A percentile compares a stretch with the other conserved stretches of the same genome.
Evolutionary conservation across 768 basidiomycete species (phyloP).

Genomic region (Gautieria morchelliformis): DNA sequence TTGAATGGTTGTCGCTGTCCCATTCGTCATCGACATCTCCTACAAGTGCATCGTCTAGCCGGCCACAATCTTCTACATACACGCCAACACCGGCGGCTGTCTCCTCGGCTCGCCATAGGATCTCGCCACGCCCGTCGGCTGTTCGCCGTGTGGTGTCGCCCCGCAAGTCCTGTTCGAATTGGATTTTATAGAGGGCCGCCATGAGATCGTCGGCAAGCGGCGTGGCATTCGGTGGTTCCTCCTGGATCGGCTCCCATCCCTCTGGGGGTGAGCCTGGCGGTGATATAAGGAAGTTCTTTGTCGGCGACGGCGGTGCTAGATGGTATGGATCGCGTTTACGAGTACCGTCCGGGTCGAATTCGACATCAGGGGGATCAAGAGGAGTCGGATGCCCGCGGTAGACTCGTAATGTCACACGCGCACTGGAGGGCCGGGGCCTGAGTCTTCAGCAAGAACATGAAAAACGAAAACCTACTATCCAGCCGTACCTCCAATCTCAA

Average conservation of each 20-base stretch:
- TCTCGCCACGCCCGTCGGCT: constrained; percentile 25
- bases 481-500: constrained; percentile 43
- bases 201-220: constrained; percentile 88
- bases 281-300: constrained; percentile 96
- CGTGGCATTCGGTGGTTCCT: constrained; percentile 79
- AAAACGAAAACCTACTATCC: constrained; percentile 34
- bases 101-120: constrained; percentile 59
- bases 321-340: constrained; percentile 28
- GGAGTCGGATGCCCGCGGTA: constrained; percentile 69
- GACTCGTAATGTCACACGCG: constrained; percentile 46
- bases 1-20: constrained; percentile 31
- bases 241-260: constrained; percentile 87
- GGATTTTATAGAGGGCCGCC: constrained; percentile 61
- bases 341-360: neutral
- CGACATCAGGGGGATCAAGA: constrained; percentile 28
- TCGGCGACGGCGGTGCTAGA: constrained; percentile 66
- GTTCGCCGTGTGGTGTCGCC: constrained; percentile 17
- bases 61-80: constrained; percentile 68
- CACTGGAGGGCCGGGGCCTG: constrained; percentile 24
- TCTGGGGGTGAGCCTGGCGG: constrained; percentile 96
- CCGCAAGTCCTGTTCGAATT: constrained; percentile 30
- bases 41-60: constrained; percentile 15
- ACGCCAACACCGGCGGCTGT: constrained; percentile 60
- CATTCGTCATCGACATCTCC: constrained; percentile 12
- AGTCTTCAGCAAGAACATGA: neutral